phyloP scores from a whole-genome alignment of 176 grass and related monocot species.

The Tillandsia leiboldiana region DNA sequence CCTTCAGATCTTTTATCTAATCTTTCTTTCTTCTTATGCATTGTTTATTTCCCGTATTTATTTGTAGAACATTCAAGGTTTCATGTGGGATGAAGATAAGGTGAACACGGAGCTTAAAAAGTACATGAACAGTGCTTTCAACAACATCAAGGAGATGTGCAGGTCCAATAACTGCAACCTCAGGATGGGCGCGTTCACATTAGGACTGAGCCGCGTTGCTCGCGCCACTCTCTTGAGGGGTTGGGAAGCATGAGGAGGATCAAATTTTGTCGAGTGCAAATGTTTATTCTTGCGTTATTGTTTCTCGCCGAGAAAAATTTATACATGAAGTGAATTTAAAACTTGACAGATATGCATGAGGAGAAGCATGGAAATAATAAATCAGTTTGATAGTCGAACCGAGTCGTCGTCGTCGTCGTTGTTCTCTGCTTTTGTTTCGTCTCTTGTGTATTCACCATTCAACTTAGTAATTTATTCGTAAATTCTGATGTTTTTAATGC shows the following conservation, averaged over 20 bases:
- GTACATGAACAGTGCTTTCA: conserved; percentile 79
- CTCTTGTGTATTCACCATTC: too few species aligned
- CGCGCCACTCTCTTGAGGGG: conserved; percentile 86
- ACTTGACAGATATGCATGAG: too few species aligned
- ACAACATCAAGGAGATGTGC: conserved; percentile 81
- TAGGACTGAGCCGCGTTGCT: conserved; percentile 87
- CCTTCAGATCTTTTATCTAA: too few species aligned
- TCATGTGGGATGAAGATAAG: conserved; percentile 98
- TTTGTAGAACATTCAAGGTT: conserved; percentile 90
- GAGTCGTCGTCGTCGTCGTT: too few species aligned
- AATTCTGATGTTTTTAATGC: too few species aligned
- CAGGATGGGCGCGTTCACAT: conserved; percentile 94
- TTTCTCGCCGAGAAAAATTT: neutral
- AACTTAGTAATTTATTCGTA: too few species aligned
- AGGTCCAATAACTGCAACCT: conserved; percentile 70
- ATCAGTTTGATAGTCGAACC: too few species aligned
- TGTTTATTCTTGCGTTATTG: conserved; percentile 1
- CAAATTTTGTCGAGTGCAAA: neutral
- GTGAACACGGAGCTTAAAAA: conserved; percentile 92
- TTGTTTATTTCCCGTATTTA: conserved; percentile 8
- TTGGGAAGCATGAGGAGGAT: conserved; percentile 57
- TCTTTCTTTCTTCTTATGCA: neutral
- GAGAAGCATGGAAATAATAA: too few species aligned
- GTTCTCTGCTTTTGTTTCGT: too few species aligned
- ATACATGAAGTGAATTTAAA: neutral